phyloP scores from a whole-genome alignment of 805 yeast genomes.

The Candida broadrunensis region DNA sequence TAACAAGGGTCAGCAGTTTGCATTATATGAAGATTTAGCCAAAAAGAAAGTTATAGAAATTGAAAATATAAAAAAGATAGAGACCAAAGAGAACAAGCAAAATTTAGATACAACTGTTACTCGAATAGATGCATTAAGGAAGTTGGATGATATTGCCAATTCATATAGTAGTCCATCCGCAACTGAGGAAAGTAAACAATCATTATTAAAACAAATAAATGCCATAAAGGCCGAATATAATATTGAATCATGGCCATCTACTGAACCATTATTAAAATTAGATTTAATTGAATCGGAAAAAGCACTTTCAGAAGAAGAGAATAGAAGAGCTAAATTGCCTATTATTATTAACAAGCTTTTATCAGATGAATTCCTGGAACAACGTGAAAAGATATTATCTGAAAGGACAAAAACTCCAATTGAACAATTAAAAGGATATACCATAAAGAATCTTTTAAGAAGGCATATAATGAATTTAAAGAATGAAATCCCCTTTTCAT shows the following conservation, averaged over 20 bases:
- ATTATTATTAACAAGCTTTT: slow-evolving; percentile 26
- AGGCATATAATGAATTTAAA: slow-evolving; percentile 49
- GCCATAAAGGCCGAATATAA: slow-evolving; percentile 35
- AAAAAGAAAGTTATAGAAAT: slow-evolving; percentile 63
- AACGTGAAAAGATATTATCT: slow-evolving; percentile 18
- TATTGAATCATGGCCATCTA: slow-evolving; percentile 39
- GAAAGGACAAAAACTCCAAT: slow-evolving; percentile 15
- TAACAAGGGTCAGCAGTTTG: slow-evolving; percentile 90
- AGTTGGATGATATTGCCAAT: slow-evolving; percentile 28
- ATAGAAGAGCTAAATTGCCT: slow-evolving; percentile 24
- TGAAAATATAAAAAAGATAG: slow-evolving; percentile 54
- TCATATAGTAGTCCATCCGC: slow-evolving; percentile 14
- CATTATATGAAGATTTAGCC: slow-evolving; percentile 71
- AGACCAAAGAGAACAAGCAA: slow-evolving; percentile 48
- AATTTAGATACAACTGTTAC: slow-evolving; percentile 23
- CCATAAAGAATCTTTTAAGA: slow-evolving; percentile 69
- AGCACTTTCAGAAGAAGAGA: slow-evolving; percentile 26
- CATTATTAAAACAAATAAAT: slow-evolving; percentile 28
- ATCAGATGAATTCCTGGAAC: slow-evolving; percentile 19
- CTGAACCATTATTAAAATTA: slow-evolving; percentile 36
- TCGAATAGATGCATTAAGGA: slow-evolving; percentile 36
- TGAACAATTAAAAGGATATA: slow-evolving; percentile 26
- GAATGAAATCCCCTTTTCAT: slow-evolving; percentile 22
- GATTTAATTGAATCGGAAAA: slow-evolving; percentile 23
- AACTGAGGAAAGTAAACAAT: slow-evolving; percentile 9